These are phyloP conservation scores for Arctium lappa DNA, from an alignment of 129 eudicot species.

Conservation along the genomic window DNA sequence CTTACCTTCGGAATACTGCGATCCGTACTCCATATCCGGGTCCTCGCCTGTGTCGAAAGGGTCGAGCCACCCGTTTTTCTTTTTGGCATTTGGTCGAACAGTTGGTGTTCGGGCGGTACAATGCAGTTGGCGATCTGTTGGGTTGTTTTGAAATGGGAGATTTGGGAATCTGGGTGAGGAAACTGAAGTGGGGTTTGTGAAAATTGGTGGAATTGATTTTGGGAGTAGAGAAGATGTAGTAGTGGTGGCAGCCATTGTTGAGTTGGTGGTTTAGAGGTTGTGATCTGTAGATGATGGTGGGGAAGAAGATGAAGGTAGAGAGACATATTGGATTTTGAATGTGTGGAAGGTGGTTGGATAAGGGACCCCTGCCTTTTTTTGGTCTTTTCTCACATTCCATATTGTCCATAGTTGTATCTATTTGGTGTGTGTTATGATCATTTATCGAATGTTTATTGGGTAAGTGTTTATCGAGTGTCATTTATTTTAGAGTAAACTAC, in stretches of 20 bases:
- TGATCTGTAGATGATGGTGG: slow-evolving; percentile 7
- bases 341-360: slow-evolving; percentile 64
- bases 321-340: slow-evolving; percentile 35
- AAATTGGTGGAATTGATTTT: slow-evolving; percentile 44
- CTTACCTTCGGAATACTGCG: slow-evolving; percentile 60
- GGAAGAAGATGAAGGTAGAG: not conserved
- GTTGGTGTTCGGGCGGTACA: slow-evolving; percentile 12
- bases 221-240: slow-evolving; percentile 48
- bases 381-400: not conserved
- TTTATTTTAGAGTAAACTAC: too few relatives aligned
- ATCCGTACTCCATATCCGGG: slow-evolving; percentile 73
- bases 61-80: slow-evolving; percentile 80
- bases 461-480: too few relatives aligned
- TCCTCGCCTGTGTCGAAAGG: slow-evolving; percentile 86
- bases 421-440: too few relatives aligned
- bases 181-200: slow-evolving; percentile 36
- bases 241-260: slow-evolving; percentile 50
- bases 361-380: slow-evolving; percentile 15
- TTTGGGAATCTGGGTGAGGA: slow-evolving; percentile 31
- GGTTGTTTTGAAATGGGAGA: slow-evolving; percentile 32
- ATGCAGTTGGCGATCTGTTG: slow-evolving; percentile 29
- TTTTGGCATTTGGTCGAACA: slow-evolving; percentile 57
- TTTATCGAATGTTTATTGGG: too few relatives aligned
- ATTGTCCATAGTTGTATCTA: too few relatives aligned
- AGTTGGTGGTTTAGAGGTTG: not conserved